Evolutionary conservation across 1,284 basidiomycete species (phyloP).

Genomic region (Athelia sp.): DNA sequence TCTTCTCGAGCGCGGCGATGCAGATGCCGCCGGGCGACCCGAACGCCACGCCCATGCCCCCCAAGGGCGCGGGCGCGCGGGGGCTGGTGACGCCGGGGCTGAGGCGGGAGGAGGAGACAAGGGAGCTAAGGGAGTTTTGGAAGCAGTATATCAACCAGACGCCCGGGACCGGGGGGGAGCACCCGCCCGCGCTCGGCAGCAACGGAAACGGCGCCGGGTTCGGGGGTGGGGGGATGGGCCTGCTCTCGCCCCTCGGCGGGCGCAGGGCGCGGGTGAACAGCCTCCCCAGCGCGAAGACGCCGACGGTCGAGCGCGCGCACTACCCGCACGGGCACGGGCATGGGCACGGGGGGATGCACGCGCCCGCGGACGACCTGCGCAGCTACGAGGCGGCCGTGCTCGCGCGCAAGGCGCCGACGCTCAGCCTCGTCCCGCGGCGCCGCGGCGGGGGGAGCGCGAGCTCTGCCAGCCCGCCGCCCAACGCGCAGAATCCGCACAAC

Average conservation of each 20-base stretch:
- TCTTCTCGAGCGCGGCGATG: slow-evolving; percentile 43
- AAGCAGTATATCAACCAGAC: slow-evolving; percentile 63
- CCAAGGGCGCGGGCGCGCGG: slow-evolving; percentile 14
- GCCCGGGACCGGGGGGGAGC: slow-evolving; percentile 45
- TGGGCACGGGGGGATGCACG: slow-evolving; percentile 24
- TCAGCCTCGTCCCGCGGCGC: slow-evolving; percentile 38
- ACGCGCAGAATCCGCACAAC: neutral
- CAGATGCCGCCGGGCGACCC: slow-evolving; percentile 28
- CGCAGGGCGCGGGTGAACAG: slow-evolving; percentile 54
- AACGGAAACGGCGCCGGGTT: neutral
- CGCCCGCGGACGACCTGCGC: slow-evolving; percentile 53
- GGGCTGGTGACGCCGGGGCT: slow-evolving; percentile 18
- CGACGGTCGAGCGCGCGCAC: slow-evolving; percentile 29
- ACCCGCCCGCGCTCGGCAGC: slow-evolving; percentile 1
- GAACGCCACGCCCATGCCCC: slow-evolving; percentile 43
- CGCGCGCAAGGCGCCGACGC: slow-evolving; percentile 57
- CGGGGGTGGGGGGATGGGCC: slow-evolving; percentile 3
- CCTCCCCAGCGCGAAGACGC: slow-evolving; percentile 64
- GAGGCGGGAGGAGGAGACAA: slow-evolving; percentile 41
- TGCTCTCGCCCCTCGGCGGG: slow-evolving; percentile 17
- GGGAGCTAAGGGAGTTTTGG: slow-evolving; percentile 69
- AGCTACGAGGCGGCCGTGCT: slow-evolving; percentile 73
- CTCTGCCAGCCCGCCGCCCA: slow-evolving; percentile 6
- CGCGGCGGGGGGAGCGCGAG: slow-evolving; percentile 17
- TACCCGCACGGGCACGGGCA: slow-evolving; percentile 3